These are phyloP conservation scores for Camellia lanceoleosa DNA, from an alignment of 148 eudicot species.

Conservation along the genomic window DNA sequence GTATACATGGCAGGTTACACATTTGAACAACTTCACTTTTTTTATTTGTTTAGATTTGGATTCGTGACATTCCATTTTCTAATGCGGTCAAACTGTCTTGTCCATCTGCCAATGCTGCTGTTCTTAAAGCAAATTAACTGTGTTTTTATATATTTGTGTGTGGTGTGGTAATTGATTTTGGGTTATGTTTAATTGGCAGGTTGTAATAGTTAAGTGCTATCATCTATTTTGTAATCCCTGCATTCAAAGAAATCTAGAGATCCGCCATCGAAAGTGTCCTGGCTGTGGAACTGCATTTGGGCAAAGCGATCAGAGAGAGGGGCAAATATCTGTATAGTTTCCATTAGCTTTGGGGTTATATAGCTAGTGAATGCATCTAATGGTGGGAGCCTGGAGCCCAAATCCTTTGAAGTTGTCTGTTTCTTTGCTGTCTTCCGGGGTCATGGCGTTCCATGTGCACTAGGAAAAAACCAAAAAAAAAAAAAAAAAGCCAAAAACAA, in stretches of 20 bases:
- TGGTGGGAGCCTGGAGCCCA: no score
- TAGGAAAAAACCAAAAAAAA: no score
- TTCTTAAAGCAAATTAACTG: no score
- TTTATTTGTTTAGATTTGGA: not conserved
- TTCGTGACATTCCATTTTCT: not conserved
- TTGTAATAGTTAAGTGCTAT: conserved; percentile 81
- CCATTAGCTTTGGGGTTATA: conserved; percentile 4
- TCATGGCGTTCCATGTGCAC: no score
- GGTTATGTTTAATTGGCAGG: conserved; percentile 36
- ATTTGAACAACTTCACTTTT: not conserved
- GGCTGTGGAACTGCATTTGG: no score
- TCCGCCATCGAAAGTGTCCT: no score
- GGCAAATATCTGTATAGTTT: not conserved
- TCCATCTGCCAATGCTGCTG: not conserved
- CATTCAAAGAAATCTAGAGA: conserved; percentile 20
- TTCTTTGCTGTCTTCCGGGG: no score
- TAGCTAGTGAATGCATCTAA: not conserved
- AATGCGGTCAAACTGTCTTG: not conserved
- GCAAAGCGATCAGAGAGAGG: no score
- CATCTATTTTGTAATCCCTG: conserved; percentile 93
- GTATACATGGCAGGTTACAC: not conserved
- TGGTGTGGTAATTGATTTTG: not conserved
- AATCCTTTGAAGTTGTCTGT: no score
- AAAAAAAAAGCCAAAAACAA: no score
- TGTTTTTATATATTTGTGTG: not conserved